Conservation (phyloP, 2,329 filamentous ascomycete species). For the Zasmidium cellare region DNA sequence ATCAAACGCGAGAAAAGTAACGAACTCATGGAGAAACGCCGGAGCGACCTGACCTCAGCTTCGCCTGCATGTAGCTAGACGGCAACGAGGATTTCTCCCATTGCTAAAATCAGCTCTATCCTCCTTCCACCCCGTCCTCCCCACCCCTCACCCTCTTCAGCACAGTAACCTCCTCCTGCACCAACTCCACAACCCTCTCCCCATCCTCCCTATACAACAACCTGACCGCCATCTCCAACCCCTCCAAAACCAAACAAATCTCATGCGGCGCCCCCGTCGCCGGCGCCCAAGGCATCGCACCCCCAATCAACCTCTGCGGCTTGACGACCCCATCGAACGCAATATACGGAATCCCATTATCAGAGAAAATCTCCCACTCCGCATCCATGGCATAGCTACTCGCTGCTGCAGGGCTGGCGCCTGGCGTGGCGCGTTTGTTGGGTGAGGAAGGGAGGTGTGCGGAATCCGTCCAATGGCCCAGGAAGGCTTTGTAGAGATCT, state of each 20-base stretch:
- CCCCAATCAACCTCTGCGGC: conserved; percentile 3
- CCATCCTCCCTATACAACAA: conserved; percentile 5
- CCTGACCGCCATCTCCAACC: conserved; percentile 14
- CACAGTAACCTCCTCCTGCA: neutral
- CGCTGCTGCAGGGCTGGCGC: neutral
- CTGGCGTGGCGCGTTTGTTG: neutral
- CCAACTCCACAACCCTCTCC: conserved; percentile 10
- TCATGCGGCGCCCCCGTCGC: conserved; percentile 2
- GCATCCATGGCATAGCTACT: too few relatives aligned
- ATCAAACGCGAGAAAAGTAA: too few relatives aligned
- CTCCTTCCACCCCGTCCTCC: too few relatives aligned
- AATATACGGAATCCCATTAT: conserved; percentile 7
- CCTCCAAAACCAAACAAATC: conserved; percentile 13
- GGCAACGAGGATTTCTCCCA: too few relatives aligned
- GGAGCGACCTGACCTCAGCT: too few relatives aligned
- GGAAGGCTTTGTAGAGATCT: conserved; percentile 5
- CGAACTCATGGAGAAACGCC: too few relatives aligned
- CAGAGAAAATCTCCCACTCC: conserved; percentile 12
- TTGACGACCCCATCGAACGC: conserved; percentile 11
- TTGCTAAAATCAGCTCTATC: too few relatives aligned
- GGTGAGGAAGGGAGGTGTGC: neutral
- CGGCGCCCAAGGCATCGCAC: neutral
- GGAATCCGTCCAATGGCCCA: conserved; percentile 10
- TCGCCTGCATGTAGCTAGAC: too few relatives aligned
- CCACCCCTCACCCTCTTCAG: neutral